These are phyloP conservation scores for Rhizoclosmatium globosum DNA, from an alignment of 192 early-diverging fungal genomes.

Conservation along the genomic window DNA sequence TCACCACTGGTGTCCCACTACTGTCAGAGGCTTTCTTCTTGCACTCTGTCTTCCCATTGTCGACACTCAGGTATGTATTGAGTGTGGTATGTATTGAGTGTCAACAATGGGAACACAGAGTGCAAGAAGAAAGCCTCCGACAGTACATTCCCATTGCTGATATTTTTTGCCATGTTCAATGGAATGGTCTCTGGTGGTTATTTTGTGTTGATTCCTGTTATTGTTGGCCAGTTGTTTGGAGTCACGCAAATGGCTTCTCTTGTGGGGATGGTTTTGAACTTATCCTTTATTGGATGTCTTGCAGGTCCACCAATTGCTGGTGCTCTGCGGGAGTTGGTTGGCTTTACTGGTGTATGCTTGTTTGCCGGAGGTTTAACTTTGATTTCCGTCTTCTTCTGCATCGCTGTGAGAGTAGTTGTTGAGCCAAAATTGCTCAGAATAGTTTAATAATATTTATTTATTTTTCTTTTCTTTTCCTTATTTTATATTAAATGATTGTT, in stretches of 20 bases:
- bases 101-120: conserved; percentile 63
- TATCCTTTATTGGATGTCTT: conserved; percentile 30
- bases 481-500: too few relatives aligned
- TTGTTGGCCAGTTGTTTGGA: conserved; percentile 33
- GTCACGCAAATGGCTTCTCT: conserved; percentile 22
- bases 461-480: too few relatives aligned
- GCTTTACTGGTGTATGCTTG: conserved; percentile 1
- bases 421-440: not conserved
- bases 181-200: conserved; percentile 58
- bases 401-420: not conserved
- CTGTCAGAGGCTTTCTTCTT: conserved; percentile 17
- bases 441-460: too few relatives aligned
- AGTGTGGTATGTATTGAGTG: conserved; percentile 54
- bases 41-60: conserved; percentile 66
- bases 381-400: conserved; percentile 1
- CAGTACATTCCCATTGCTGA: conserved; percentile 38
- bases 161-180: conserved; percentile 53
- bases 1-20: too few relatives aligned
- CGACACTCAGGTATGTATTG: conserved; percentile 40
- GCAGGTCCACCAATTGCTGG: conserved; percentile 32
- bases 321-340: not conserved
- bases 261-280: conserved; percentile 13
- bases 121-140: conserved; percentile 55
- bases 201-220: conserved; percentile 50
- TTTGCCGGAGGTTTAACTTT: conserved; percentile 20